phyloP scores from a whole-genome alignment of 1,284 basidiomycete genomes.

The Rhodotorula sp. region DNA sequence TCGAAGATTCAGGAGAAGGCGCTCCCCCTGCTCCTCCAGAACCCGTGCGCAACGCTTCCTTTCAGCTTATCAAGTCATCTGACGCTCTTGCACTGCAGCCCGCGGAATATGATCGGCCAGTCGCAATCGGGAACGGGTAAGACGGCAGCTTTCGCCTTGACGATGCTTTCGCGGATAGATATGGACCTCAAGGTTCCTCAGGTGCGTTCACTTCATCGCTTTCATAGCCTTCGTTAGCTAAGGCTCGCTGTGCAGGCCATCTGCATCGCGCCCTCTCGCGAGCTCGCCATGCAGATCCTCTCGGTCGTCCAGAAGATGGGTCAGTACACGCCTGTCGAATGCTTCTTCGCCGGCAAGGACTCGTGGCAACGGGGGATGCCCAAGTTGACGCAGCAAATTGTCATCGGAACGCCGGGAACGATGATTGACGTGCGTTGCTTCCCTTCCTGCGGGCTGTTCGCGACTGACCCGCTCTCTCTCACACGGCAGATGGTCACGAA shows the following conservation, averaged over 20 bases:
- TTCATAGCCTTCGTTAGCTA: not conserved
- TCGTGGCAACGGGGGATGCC: constrained; percentile 57
- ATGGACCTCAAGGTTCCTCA: constrained; percentile 79
- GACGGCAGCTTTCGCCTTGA: constrained; percentile 95
- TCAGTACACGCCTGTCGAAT: constrained; percentile 87
- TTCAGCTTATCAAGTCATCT: not conserved
- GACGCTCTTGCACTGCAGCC: constrained; percentile 54
- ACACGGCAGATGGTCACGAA: constrained; percentile 29
- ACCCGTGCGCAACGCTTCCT: constrained; percentile 65
- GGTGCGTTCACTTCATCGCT: constrained; percentile 51
- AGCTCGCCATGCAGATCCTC: constrained; percentile 97
- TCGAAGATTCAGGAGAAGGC: constrained; percentile 99
- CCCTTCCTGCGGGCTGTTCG: not conserved
- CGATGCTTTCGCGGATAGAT: constrained; percentile 94
- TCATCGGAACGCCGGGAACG: constrained; percentile 96
- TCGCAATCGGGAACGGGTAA: constrained; percentile 99
- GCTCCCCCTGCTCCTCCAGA: constrained; percentile 80
- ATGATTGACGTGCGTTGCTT: constrained; percentile 71
- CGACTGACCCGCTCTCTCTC: not conserved
- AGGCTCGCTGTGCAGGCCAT: constrained; percentile 61
- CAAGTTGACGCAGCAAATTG: constrained; percentile 79
- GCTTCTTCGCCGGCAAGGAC: constrained; percentile 92
- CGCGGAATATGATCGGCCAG: constrained; percentile 98
- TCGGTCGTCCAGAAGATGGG: constrained; percentile 91
- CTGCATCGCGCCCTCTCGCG: constrained; percentile 90